Percentiles rank a stretch among this genome's conserved stretches.
These are phyloP conservation scores for Chalara sp. DNA, from an alignment of 2,329 filamentous ascomycete genomes.

Conservation along the genomic window DNA sequence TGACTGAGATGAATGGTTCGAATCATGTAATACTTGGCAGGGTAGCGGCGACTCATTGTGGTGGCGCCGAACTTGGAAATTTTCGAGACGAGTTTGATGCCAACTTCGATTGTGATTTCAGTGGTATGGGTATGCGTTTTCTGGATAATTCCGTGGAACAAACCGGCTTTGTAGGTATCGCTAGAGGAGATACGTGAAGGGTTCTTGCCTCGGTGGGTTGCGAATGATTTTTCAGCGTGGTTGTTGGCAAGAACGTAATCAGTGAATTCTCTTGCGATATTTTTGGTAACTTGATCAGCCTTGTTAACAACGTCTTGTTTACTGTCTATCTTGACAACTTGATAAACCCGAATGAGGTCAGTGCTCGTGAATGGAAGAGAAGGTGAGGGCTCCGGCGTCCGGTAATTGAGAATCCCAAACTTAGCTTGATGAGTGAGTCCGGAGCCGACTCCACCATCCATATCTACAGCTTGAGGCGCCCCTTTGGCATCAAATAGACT, in stretches of 20 bases:
- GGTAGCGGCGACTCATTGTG: background rate
- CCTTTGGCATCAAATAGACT: background rate
- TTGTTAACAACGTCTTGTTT: background rate
- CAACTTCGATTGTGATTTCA: background rate
- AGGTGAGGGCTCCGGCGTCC: background rate
- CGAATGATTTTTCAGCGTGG: background rate
- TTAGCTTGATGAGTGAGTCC: too few relatives aligned
- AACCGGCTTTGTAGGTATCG: background rate
- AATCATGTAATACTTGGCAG: background rate
- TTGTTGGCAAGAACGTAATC: conserved; percentile 5
- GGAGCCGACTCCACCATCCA: too few relatives aligned
- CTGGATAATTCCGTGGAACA: background rate
- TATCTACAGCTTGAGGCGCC: too few relatives aligned
- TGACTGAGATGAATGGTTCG: background rate
- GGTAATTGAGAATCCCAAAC: background rate
- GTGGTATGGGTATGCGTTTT: background rate
- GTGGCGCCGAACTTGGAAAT: background rate
- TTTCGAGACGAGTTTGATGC: background rate
- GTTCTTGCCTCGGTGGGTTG: background rate
- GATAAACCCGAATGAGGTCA: conserved; percentile 4
- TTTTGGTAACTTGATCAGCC: background rate
- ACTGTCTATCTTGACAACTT: background rate
- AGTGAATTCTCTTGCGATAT: background rate
- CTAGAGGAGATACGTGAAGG: background rate
- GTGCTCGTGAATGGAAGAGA: background rate